Evolutionary conservation across 78 protist species (phyloP).

Genomic region (Planoprotostelium fungivorum): DNA sequence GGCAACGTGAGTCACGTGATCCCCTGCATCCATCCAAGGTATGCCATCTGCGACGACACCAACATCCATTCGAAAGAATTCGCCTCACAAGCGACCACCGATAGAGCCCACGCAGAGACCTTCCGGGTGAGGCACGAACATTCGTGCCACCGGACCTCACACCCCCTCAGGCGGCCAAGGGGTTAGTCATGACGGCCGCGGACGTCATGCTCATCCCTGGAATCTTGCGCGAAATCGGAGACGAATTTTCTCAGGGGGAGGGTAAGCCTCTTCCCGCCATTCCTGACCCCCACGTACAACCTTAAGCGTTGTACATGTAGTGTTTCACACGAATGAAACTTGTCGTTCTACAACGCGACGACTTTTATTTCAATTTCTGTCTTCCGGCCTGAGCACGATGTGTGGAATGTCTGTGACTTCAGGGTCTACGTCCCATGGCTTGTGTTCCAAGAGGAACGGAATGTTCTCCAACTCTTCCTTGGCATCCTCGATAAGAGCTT

Average conservation of each 20-base stretch:
- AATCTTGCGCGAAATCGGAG: background rate
- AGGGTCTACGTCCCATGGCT: background rate
- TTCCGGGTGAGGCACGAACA: background rate
- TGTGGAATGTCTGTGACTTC: background rate
- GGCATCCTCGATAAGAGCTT: background rate
- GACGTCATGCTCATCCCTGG: background rate
- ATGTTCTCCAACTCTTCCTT: background rate
- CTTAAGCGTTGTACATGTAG: background rate
- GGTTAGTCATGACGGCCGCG: background rate
- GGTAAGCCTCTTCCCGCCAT: background rate
- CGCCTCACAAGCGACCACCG: background rate
- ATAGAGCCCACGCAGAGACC: background rate
- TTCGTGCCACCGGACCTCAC: no score
- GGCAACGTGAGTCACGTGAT: background rate
- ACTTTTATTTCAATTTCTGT: background rate
- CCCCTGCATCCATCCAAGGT: background rate
- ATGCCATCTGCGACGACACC: background rate
- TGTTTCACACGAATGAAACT: background rate
- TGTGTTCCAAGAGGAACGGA: background rate
- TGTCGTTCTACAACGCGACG: no score
- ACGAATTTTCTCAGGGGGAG: background rate
- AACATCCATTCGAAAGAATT: background rate
- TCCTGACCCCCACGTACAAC: background rate
- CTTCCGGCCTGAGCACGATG: background rate
- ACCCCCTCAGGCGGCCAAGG: background rate